Conservation (phyloP, 768 basidiomycete genomes). For the Boletus eberwhitei region DNA sequence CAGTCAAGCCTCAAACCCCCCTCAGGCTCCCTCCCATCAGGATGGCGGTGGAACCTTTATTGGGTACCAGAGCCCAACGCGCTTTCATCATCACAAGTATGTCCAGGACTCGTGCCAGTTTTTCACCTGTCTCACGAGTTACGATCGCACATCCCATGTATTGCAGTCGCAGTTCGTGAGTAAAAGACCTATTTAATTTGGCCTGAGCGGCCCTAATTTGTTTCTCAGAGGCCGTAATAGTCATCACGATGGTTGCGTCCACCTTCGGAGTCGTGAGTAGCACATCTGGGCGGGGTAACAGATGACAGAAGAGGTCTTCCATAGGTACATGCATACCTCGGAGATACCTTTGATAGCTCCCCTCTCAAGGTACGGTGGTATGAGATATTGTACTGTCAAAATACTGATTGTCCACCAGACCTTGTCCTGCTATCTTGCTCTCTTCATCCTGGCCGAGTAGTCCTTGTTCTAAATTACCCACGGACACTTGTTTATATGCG, state of each 20-base stretch:
- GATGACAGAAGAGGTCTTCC: conserved; percentile 3
- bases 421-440: conserved; percentile 77
- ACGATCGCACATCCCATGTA: conserved; percentile 5
- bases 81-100: conserved; percentile 70
- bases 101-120: conserved; percentile 21
- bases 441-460: conserved; percentile 81
- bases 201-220: background rate
- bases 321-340: conserved; percentile 46
- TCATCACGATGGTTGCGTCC: conserved; percentile 70
- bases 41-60: conserved; percentile 71
- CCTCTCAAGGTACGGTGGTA: conserved; percentile 50
- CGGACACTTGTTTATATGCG: background rate
- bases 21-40: conserved; percentile 17
- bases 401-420: conserved; percentile 44
- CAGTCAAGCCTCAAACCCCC: conserved; percentile 6
- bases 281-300: background rate
- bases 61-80: conserved; percentile 70
- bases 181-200: conserved; percentile 14
- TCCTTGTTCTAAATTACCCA: conserved; percentile 17
- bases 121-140: conserved; percentile 4
- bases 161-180: conserved; percentile 58
- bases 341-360: conserved; percentile 11
- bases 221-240: conserved; percentile 64
- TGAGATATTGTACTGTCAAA: background rate
- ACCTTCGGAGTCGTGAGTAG: conserved; percentile 60